A percentile compares a stretch with the other conserved stretches of the same genome.
Evolutionary conservation across 768 basidiomycete genomes (phyloP).

Genomic region (Sarcodon sp.): DNA sequence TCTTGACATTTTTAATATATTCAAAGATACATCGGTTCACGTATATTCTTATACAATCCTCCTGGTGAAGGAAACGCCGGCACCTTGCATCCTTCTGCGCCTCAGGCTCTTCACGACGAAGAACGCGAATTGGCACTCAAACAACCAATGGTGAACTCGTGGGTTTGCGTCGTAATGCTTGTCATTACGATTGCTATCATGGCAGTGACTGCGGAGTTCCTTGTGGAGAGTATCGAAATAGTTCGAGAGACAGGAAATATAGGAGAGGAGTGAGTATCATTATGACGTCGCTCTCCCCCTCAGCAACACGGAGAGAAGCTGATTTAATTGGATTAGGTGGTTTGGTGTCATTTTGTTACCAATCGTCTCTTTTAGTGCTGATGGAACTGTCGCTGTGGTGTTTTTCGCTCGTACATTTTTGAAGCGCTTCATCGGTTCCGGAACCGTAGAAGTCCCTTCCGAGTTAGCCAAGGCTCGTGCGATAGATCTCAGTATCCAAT

Average conservation of each 20-base stretch:
- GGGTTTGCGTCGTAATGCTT: constrained; percentile 43
- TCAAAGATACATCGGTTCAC: constrained; percentile 48
- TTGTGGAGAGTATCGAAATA: constrained; percentile 51
- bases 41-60: constrained; percentile 59
- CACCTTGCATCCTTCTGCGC: constrained; percentile 26
- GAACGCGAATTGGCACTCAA: constrained; percentile 28
- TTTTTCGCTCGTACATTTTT: constrained; percentile 38
- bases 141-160: constrained; percentile 52
- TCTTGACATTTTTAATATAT: not conserved
- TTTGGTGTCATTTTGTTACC: constrained; percentile 66
- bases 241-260: constrained; percentile 32
- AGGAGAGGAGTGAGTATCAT: constrained; percentile 40
- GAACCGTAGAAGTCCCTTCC: constrained; percentile 28
- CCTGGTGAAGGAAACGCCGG: constrained; percentile 44
- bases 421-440: constrained; percentile 23
- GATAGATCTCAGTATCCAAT: constrained; percentile 72
- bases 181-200: constrained; percentile 41
- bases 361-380: constrained; percentile 60
- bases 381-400: constrained; percentile 46
- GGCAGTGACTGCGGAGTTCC: constrained; percentile 60
- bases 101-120: constrained; percentile 10
- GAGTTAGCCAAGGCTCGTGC: constrained; percentile 55
- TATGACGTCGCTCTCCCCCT: not conserved
- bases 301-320: not conserved
- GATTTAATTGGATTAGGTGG: constrained; percentile 29